Evolutionary conservation across 169 alveolate genomes (phyloP).

Genomic region (Toxoplasma gondii): DNA sequence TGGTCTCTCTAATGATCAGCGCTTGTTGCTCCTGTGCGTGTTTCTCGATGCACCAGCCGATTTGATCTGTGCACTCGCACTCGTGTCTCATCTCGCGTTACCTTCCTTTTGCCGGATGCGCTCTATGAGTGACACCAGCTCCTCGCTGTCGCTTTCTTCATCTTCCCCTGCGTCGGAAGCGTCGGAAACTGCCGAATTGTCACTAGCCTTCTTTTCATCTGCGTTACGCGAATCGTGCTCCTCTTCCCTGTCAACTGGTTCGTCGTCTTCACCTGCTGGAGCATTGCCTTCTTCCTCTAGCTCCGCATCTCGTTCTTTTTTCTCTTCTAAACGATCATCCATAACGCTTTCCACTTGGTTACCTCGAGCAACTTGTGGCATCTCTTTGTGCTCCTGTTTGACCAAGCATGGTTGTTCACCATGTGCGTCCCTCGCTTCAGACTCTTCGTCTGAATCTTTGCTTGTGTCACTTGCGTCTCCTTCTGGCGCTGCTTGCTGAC

Average conservation of each 20-base stretch:
- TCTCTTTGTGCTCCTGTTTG: not conserved
- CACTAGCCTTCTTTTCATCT: not conserved
- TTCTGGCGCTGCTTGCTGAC: not conserved
- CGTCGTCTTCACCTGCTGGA: not conserved
- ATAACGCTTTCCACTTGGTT: not conserved
- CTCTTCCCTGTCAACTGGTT: not conserved
- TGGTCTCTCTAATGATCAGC: no score
- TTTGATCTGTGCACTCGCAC: not conserved
- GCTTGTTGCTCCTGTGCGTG: no score
- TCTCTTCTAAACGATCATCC: not conserved
- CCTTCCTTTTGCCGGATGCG: not conserved
- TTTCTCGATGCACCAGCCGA: not conserved
- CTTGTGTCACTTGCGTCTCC: not conserved
- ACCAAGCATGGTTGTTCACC: not conserved
- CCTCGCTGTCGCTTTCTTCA: conserved; percentile 2
- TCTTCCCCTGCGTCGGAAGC: not conserved
- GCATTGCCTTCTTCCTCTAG: not conserved
- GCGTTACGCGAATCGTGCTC: not conserved
- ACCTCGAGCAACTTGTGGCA: not conserved
- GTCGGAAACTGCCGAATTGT: not conserved
- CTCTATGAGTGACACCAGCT: not conserved
- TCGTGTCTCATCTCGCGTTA: not conserved
- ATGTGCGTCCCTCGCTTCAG: not conserved
- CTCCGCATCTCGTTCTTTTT: not conserved
- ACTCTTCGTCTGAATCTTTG: not conserved